phyloP scores from a whole-genome alignment of 1,284 basidiomycete species.

The Boletus smithii region DNA sequence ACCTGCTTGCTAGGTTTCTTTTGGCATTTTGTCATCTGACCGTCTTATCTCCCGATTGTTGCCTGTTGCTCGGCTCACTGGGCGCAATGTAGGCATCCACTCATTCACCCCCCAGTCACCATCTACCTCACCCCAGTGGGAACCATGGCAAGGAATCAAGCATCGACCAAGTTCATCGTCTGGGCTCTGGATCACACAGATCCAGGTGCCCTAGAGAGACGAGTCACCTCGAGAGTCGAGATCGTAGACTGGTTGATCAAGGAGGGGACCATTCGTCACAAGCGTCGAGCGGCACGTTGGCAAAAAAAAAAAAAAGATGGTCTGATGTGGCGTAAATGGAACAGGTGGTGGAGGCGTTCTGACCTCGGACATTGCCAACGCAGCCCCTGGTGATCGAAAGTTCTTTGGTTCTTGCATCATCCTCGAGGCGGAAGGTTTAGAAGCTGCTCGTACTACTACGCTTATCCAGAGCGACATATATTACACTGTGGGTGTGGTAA shows the following conservation, averaged over 20 bases:
- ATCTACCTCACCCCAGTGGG: no score
- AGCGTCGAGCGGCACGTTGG: slow-evolving; percentile 9
- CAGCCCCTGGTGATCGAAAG: slow-evolving; percentile 36
- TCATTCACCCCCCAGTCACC: no score
- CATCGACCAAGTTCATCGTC: slow-evolving; percentile 41
- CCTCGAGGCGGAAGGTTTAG: slow-evolving; percentile 46
- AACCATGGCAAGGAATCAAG: slow-evolving; percentile 18
- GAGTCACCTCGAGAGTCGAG: slow-evolving; percentile 46
- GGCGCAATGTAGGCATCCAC: no score
- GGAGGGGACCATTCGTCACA: slow-evolving; percentile 39
- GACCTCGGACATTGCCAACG: slow-evolving; percentile 38
- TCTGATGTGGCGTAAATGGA: slow-evolving; percentile 12
- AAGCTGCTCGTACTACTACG: slow-evolving; percentile 42
- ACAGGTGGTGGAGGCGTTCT: slow-evolving; percentile 42
- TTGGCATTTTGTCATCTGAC: no score
- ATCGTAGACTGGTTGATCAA: slow-evolving; percentile 34
- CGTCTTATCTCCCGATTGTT: no score
- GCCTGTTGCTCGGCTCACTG: no score
- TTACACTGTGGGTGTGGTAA: slow-evolving; percentile 51
- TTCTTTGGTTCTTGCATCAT: slow-evolving; percentile 51
- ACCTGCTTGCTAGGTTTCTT: no score
- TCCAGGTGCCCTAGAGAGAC: slow-evolving; percentile 41
- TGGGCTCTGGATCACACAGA: slow-evolving; percentile 54
- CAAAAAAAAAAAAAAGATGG: background rate
- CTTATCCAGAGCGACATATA: slow-evolving; percentile 52